Evolutionary conservation across 352 stramenopile species (phyloP).

Genomic region (Globisporangium abappressorium): DNA sequence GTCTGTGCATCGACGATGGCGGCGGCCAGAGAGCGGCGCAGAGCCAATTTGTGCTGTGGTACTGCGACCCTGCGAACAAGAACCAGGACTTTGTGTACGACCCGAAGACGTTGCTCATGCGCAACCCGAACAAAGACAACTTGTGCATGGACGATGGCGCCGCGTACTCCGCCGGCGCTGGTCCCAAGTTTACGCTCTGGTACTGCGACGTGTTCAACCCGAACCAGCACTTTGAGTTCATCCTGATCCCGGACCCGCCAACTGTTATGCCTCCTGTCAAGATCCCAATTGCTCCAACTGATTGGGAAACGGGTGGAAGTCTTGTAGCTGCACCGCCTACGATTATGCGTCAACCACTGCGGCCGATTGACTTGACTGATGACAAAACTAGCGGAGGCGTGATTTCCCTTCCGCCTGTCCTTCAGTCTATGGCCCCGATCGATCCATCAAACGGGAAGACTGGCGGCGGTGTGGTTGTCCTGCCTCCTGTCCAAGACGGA

Average conservation of each 20-base stretch:
- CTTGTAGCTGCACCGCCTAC: background rate
- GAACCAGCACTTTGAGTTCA: conserved; percentile 41
- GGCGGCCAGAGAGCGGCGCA: background rate
- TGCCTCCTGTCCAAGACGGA: background rate
- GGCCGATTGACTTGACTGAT: background rate
- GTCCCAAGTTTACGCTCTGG: conserved; percentile 18
- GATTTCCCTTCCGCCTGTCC: too few species aligned
- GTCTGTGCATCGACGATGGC: background rate
- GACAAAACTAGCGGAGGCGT: background rate
- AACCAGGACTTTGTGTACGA: conserved; percentile 25
- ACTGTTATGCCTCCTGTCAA: background rate
- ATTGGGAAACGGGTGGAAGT: background rate
- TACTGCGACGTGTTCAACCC: conserved; percentile 18
- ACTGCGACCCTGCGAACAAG: conserved; percentile 6
- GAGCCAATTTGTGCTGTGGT: conserved; percentile 7
- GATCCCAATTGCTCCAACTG: background rate
- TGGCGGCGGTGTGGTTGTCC: too few species aligned
- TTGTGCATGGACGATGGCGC: conserved; percentile 38
- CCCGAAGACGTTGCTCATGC: conserved; percentile 24
- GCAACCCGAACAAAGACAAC: conserved; percentile 23
- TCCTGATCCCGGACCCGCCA: conserved; percentile 9
- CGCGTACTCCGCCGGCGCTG: conserved; percentile 5
- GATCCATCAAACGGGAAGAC: too few species aligned
- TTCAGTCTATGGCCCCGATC: too few species aligned
- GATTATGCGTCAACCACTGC: background rate